A percentile compares a stretch with the other conserved stretches of the same genome.
Conservation (phyloP, 768 basidiomycete species). For the Brasilioporus rufonigricans region DNA sequence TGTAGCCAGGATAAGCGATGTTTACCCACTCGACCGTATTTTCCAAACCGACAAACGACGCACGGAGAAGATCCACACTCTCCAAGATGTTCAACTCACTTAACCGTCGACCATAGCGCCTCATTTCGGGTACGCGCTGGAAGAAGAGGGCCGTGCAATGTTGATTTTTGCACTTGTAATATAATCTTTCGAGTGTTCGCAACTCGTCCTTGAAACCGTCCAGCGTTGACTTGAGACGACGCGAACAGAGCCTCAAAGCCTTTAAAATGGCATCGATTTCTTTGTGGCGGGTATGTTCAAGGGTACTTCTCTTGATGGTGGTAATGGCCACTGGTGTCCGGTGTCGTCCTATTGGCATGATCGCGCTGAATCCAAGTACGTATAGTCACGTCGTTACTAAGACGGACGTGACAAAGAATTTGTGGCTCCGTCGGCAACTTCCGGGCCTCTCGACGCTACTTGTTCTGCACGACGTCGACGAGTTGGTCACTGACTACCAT, state of each 20-base stretch:
- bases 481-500: constrained; percentile 39
- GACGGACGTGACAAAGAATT: not conserved
- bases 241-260: constrained; percentile 52
- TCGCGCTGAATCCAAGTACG: too few relatives aligned
- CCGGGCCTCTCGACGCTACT: constrained; percentile 11
- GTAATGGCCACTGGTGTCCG: constrained; percentile 7
- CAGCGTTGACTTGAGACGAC: constrained; percentile 49
- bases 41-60: constrained; percentile 29
- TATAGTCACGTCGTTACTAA: not conserved
- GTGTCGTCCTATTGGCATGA: constrained; percentile 7
- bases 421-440: constrained; percentile 29
- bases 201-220: constrained; percentile 29
- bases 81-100: constrained; percentile 16
- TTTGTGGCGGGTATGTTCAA: constrained; percentile 30
- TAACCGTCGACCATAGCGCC: constrained; percentile 38
- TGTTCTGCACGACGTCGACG: constrained; percentile 5
- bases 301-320: constrained; percentile 15
- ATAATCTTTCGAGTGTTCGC: constrained; percentile 60
- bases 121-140: constrained; percentile 57
- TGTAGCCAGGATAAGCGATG: not conserved
- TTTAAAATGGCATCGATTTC: constrained; percentile 59
- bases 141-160: constrained; percentile 53
- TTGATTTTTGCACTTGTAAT: constrained; percentile 83
- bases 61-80: constrained; percentile 25
- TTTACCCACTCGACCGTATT: constrained; percentile 24